A percentile compares a stretch with the other conserved stretches of the same genome.
Evolutionary conservation across 2,329 filamentous ascomycete genomes (phyloP).

Genomic region (Trichoderma sp.): DNA sequence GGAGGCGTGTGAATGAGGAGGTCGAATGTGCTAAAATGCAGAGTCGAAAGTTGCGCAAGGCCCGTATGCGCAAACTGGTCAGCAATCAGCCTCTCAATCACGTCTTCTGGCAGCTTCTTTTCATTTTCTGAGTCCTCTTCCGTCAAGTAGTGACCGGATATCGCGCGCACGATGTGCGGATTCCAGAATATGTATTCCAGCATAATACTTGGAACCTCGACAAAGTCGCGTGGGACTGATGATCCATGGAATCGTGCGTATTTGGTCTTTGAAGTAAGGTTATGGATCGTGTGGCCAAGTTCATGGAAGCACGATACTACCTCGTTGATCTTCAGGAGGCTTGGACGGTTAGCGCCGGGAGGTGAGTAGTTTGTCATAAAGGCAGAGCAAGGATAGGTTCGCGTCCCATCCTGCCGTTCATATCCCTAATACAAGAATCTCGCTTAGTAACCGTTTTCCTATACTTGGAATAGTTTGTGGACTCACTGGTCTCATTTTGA

Average conservation of each 20-base stretch:
- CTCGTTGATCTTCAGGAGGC: constrained; percentile 70
- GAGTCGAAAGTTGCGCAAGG: constrained; percentile 34
- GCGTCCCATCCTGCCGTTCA: constrained; percentile 59
- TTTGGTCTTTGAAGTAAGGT: constrained; percentile 53
- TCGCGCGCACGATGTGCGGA: constrained; percentile 52
- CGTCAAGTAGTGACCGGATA: constrained; percentile 67
- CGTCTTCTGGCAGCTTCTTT: constrained; percentile 63
- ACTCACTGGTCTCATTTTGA: constrained; percentile 56
- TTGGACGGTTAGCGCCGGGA: constrained; percentile 67
- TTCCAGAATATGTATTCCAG: constrained; percentile 68
- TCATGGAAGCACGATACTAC: constrained; percentile 74
- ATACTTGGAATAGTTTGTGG: neutral
- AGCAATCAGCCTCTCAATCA: constrained; percentile 66
- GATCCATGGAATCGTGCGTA: constrained; percentile 62
- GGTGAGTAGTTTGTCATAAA: constrained; percentile 77
- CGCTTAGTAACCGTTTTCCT: neutral
- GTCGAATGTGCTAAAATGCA: constrained; percentile 74
- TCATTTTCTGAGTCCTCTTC: constrained; percentile 42
- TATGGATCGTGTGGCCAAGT: constrained; percentile 61
- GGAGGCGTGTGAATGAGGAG: constrained; percentile 68
- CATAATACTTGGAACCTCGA: constrained; percentile 64
- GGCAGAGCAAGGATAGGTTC: constrained; percentile 68
- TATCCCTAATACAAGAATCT: constrained; percentile 46
- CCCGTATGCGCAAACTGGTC: constrained; percentile 30
- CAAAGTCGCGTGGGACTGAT: constrained; percentile 59